Base-by-base conservation (phyloP, 1,284 basidiomycete genomes). In the Fistulinella cinereoalba region DNA sequence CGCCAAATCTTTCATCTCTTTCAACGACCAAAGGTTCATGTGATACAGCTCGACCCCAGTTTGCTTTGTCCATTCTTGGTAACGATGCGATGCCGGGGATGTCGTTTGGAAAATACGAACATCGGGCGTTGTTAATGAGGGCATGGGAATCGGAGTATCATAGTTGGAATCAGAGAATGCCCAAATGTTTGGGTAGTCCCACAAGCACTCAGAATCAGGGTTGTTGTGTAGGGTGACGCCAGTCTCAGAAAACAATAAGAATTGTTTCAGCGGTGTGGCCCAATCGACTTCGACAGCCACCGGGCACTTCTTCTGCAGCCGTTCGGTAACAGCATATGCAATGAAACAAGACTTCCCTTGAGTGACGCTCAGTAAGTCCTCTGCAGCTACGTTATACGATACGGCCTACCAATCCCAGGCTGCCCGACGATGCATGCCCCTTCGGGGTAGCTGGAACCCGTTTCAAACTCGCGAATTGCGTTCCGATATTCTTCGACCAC, bases 361-460 rank as follows among this genome's bases (percentile, higher is more conserved):
- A 13, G 3, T 16, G 3, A 4, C 12, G 19, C 11, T 19, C 4
- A 13, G 11, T 13, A 8, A 13, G 23, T 11, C 11, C 23, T 41
- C n/a, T 36, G 44, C 22, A 34, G 22, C 9, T 0, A 16, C 9
- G 13, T 21, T 13, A 7, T 12, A 32, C 9, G 18, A 27, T 7
- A 7, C n/a, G 32, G 22, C 41, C 44, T 33, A 47, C 46, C 41
- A 21, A 47, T 47, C 6, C 46, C 41, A 8, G 46, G 46, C 23
- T 48, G 41, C 1, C 46, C 46, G 19, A 47, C 31, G 16, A 47
- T 29, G 25, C 45, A 47, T 15, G 45, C 45, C 2, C 45, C 45
- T 27, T 12, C 25, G 8, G 7, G 7, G 12, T 27, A 27, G 12
- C 7, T 12, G 12, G 7, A 7, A 12, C 12, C 28, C 18, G 8